Evolutionary conservation across 2,329 filamentous ascomycete species (phyloP), one percentile per base, ranked within the genome.

Genomic region (Fusarium sp.): DNA sequence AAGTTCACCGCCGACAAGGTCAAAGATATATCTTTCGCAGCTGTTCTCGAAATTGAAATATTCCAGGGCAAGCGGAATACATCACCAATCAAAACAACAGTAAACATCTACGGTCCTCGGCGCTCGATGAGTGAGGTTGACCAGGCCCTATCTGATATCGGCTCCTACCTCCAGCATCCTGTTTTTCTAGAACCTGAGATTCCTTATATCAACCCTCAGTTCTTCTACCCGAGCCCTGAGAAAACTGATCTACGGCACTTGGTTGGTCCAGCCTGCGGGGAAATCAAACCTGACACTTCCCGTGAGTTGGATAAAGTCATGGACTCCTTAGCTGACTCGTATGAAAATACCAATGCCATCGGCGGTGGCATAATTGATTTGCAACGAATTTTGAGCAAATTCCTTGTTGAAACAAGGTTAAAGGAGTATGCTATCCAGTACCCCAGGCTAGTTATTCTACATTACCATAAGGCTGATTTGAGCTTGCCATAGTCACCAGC

Each of bases 331-430:
- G 35, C 50, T 9, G 39, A 11, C 2, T 27, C 4, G 0, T 11
- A 13, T 1, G 20, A 33, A 1, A 3, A 11, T 13, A 3, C 31
- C n/a, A n/a, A n/a, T 14, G 13, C 5, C n/a, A 4, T 2, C 1
- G 2, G 2, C 6, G 13, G 8, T 2, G 6, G 20, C 23, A 20
- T 15, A 10, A 3, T 8, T 6, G 11, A 25, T 5, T 4, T 62
- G 2, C 20, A 11, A 1, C 18, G 4, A 0, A 11, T 53, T 11
- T n/a, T 60, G 0, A 4, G 13, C 1, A 18, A 1, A 0, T 43
- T 18, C 2, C 7, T 54, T 3, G 1, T 39, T 0, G 7, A 23
- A 2, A 61, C 47, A 6, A n/a, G 0, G 3, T 18, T 61, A 5
- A 60, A 53, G 46, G 29, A 53, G 55, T 61, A 61, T 13, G 8